Conservation (phyloP, 2,329 filamentous ascomycete genomes). For the Calonectria pseudoreteaudii region DNA sequence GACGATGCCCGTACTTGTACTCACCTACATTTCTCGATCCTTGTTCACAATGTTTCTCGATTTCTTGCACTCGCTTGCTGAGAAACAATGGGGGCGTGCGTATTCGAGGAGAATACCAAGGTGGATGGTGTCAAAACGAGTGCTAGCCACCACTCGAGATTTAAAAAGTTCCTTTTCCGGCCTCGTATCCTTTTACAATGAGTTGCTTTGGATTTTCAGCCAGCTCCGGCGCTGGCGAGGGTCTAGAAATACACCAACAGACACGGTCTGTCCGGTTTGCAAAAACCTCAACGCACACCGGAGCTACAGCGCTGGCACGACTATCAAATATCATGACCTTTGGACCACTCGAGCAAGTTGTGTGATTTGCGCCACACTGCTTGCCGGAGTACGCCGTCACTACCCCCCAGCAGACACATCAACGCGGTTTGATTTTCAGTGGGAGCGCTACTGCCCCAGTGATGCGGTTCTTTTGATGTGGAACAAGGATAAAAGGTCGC, state of each 20-base stretch:
- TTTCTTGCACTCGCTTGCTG: slow-evolving; percentile 2
- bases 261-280: not conserved
- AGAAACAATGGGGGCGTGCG: slow-evolving; percentile 11
- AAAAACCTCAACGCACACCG: not conserved
- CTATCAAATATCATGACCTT: not conserved
- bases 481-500: not conserved
- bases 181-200: not conserved
- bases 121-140: slow-evolving; percentile 12
- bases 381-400: slow-evolving; percentile 4
- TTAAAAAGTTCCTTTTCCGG: not conserved
- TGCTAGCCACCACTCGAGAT: not conserved
- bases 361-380: slow-evolving; percentile 12
- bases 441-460: not conserved
- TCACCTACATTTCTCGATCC: slow-evolving; percentile 1
- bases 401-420: slow-evolving; percentile 1
- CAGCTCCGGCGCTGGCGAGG: not conserved
- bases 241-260: not conserved
- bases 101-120: slow-evolving; percentile 13
- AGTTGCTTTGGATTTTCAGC: not conserved
- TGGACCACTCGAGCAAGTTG: not conserved
- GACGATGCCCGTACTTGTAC: not conserved
- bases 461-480: slow-evolving; percentile 18
- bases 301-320: not conserved
- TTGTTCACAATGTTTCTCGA: not conserved
- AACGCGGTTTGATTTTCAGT: not conserved